A percentile compares a stretch with the other conserved stretches of the same genome.
Conservation (phyloP, 352 stramenopile genomes). For the Globisporangium radiosum region DNA sequence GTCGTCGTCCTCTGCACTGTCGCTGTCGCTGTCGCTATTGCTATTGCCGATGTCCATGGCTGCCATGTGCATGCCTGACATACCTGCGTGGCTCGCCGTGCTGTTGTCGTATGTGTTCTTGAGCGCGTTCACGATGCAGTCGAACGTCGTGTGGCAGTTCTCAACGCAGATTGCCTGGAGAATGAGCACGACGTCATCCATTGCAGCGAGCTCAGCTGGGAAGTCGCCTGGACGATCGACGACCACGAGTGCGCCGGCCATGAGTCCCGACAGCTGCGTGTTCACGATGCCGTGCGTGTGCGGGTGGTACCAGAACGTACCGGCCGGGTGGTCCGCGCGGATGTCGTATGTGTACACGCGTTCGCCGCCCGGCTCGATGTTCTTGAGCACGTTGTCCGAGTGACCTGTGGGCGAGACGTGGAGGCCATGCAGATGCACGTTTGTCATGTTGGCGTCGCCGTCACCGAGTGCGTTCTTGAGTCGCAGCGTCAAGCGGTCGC, state of each 20-base stretch:
- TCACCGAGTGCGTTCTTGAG: slow-evolving; percentile 46
- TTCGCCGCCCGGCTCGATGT: slow-evolving; percentile 35
- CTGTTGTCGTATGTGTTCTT: slow-evolving; percentile 37
- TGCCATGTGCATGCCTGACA: slow-evolving; percentile 18
- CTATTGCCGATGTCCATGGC: slow-evolving; percentile 14
- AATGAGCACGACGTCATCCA: slow-evolving; percentile 64
- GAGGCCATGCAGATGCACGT: slow-evolving; percentile 68
- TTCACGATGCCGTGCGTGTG: slow-evolving; percentile 73
- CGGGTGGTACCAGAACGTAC: slow-evolving; percentile 81
- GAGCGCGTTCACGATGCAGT: slow-evolving; percentile 51
- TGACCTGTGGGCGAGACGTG: slow-evolving; percentile 48
- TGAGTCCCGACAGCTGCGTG: slow-evolving; percentile 65
- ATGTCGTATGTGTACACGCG: slow-evolving; percentile 65
- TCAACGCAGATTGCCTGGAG: slow-evolving; percentile 64
- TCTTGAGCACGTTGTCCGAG: slow-evolving; percentile 57
- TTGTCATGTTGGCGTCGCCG: slow-evolving; percentile 54
- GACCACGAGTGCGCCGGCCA: slow-evolving; percentile 63
- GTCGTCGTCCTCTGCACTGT: slow-evolving; percentile 12
- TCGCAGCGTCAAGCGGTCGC: slow-evolving; percentile 50
- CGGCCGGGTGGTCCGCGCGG: slow-evolving; percentile 51
- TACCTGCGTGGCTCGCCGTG: slow-evolving; percentile 10
- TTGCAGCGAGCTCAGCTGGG: slow-evolving; percentile 34
- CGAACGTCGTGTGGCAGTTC: slow-evolving; percentile 55
- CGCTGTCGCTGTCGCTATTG: slow-evolving; percentile 3
- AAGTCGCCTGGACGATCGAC: slow-evolving; percentile 52